Evolutionary conservation across 1,284 basidiomycete genomes (phyloP), one percentile per base, ranked within the genome.

Genomic region (Wallemia hederae): DNA sequence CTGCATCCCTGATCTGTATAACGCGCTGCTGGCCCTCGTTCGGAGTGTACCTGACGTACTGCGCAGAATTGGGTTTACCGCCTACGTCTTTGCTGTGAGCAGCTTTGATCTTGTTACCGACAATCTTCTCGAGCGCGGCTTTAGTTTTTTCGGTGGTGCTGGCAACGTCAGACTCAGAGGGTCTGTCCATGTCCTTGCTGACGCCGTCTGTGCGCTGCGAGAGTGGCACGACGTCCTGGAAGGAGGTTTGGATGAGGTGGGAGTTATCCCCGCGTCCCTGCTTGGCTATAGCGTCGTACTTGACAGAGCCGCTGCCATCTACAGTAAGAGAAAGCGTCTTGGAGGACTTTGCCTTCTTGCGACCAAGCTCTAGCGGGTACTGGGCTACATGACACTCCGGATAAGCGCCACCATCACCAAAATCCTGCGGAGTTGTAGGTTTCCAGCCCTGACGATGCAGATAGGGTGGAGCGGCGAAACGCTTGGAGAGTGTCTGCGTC

Each of bases 341-440:
- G 5, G 90, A 90, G 24, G 85, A 80, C 1, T 78, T 64, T 61
- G 81, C 87, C 80, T 89, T 89, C 77, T 92, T 94, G 70, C 81
- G 80, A 60, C 92, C 92, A 79, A 98, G 83, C 64, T 90, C 88
- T 65, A 96, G 71, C 5, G 92, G 92, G 73, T 96, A 98, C 70
- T 98, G 92, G 14, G 92, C 92, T 61, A 94, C 75, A 75, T 92
- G 90, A 70, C 91, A 96, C 74, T 98, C 92, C 0, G 94, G 92
- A 72, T 86, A 98, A 60, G 91, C 79, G 65, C 92, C 92, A 65
- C 92, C 92, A 67, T 90, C 88, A 59, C 81, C 85, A 72, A 84
- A 97, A 67, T 97, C 90, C 61, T 83, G 82, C 63, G 78, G 77
- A 24, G 76, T 76, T 55, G 77, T 77, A 24, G 92, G 92, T 67